phyloP scores from a whole-genome alignment of 148 eudicot species.

The Oxyria digyna region DNA sequence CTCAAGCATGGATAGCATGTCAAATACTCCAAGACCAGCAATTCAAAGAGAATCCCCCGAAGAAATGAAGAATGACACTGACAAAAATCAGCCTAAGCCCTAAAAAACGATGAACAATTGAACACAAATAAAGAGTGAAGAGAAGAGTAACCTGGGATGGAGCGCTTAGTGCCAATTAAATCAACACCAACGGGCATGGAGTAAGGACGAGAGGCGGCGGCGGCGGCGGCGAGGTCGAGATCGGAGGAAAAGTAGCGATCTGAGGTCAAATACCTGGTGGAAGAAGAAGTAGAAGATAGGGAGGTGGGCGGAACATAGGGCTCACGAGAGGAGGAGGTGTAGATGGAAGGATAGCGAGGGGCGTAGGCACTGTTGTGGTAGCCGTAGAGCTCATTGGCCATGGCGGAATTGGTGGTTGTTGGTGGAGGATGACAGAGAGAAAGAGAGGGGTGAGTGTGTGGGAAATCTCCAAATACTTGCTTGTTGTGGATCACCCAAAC shows the following conservation, averaged over 20 bases:
- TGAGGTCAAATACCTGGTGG: not conserved
- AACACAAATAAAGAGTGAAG: not conserved
- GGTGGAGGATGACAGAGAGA: not conserved
- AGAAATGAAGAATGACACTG: not conserved
- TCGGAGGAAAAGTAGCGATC: conserved; percentile 6
- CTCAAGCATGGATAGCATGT: not conserved
- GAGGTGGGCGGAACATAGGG: conserved; percentile 9
- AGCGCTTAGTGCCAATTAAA: conserved; percentile 1
- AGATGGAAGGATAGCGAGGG: not conserved
- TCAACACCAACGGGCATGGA: not conserved
- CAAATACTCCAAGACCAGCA: not conserved
- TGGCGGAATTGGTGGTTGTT: not conserved
- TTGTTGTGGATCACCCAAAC: not conserved
- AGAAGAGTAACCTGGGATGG: conserved; percentile 6
- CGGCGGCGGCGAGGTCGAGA: not conserved
- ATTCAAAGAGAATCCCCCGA: not conserved
- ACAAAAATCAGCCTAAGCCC: not conserved
- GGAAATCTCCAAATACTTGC: not conserved
- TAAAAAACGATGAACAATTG: not conserved
- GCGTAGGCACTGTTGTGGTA: not conserved
- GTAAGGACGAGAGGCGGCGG: not conserved
- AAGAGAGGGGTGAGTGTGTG: too few species aligned
- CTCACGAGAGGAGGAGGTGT: conserved; percentile 3
- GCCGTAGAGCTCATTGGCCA: conserved; percentile 8
- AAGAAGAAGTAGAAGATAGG: not conserved